These are phyloP conservation scores for Saitozyma sp. DNA, from an alignment of 768 basidiomycete species.

Conservation along the genomic window DNA sequence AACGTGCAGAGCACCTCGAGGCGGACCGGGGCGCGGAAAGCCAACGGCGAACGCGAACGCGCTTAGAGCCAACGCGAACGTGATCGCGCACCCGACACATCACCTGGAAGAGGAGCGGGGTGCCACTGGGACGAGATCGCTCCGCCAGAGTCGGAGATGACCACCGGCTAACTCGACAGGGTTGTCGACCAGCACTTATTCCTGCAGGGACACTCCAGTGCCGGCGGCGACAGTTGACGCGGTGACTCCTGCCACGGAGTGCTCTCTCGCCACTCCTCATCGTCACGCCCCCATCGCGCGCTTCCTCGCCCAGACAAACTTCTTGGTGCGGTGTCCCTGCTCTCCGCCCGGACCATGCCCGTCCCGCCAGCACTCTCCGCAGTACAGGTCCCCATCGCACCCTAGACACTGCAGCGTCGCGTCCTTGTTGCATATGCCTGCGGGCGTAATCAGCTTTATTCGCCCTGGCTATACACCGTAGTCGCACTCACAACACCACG, in stretches of 20 bases:
- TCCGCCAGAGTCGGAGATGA: no score
- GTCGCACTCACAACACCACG: slow-evolving; percentile 44
- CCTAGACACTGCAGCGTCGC: slow-evolving; percentile 36
- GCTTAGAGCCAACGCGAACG: no score
- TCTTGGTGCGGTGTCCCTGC: slow-evolving; percentile 28
- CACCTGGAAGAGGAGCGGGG: no score
- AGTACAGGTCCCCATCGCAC: slow-evolving; percentile 43
- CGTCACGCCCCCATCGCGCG: background rate
- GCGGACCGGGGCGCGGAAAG: no score
- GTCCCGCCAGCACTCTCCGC: slow-evolving; percentile 38
- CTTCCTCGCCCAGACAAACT: slow-evolving; percentile 23
- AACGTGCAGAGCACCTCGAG: no score
- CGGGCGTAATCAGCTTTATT: background rate
- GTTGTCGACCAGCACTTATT: no score
- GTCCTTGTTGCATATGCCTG: slow-evolving; percentile 45
- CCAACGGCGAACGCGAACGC: no score
- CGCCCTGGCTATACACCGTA: background rate
- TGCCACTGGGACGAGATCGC: no score
- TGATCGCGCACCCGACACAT: no score
- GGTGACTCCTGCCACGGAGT: background rate
- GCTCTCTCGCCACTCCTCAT: background rate
- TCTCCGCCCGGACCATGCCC: slow-evolving; percentile 39
- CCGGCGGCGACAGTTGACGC: no score
- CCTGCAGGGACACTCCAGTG: no score
- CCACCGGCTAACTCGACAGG: no score